Evolutionary conservation across 306 rosid genomes (phyloP).

Genomic region (Abrus precatorius): DNA sequence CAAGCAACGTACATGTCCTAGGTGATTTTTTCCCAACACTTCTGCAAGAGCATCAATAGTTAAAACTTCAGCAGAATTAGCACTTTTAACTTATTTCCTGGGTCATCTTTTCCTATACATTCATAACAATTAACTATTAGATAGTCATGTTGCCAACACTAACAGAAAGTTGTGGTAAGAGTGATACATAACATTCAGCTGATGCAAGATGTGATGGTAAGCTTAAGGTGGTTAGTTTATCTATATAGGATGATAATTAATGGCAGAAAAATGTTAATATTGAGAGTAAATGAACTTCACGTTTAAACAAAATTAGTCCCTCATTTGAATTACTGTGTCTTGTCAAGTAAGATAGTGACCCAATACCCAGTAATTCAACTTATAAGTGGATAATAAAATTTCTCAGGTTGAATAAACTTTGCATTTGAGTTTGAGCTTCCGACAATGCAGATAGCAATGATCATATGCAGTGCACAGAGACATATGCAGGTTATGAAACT

Average conservation of each 20-base stretch:
- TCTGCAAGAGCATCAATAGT: not conserved
- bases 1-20: not conserved
- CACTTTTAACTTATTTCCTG: not conserved
- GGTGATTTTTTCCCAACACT: not conserved
- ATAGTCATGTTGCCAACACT: not conserved
- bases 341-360: too few species aligned
- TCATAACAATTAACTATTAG: not conserved
- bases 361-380: too few species aligned
- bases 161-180: not conserved
- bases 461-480: too few species aligned
- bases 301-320: too few species aligned
- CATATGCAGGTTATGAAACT: too few species aligned
- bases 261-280: too few species aligned
- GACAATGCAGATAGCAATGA: too few species aligned
- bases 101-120: conserved; percentile 5
- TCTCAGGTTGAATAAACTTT: too few species aligned
- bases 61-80: not conserved
- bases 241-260: not conserved
- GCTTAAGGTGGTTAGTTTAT: conserved; percentile 9
- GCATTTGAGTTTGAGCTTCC: too few species aligned
- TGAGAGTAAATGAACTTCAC: too few species aligned
- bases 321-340: too few species aligned
- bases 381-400: too few species aligned
- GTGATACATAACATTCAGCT: not conserved
- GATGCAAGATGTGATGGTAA: conserved; percentile 14